Evolutionary conservation across 1,284 basidiomycete genomes (phyloP).

Genomic region (Marasmius tenuissimus): DNA sequence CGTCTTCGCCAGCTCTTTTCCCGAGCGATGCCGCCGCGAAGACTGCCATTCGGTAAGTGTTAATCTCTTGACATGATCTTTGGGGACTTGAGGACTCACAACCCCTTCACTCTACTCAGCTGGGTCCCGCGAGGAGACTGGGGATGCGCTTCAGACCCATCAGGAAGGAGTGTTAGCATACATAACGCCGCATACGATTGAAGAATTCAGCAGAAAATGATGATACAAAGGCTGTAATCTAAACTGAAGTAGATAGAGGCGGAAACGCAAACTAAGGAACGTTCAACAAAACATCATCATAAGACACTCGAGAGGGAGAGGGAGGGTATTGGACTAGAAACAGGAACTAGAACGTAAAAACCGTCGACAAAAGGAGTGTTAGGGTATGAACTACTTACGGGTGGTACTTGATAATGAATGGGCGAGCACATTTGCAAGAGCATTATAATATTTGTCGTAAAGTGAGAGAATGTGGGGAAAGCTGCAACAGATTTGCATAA

Average conservation of each 20-base stretch:
- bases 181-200: conserved; percentile 87
- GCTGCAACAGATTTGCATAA: neutral
- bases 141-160: conserved; percentile 95
- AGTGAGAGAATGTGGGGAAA: neutral
- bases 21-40: conserved; percentile 83
- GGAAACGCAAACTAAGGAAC: neutral
- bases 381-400: neutral
- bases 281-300: neutral
- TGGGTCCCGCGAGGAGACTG: conserved; percentile 96
- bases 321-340: neutral
- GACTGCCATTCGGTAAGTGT: conserved; percentile 84
- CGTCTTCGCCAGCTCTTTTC: conserved; percentile 59
- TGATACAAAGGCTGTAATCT: conserved; percentile 2
- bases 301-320: neutral
- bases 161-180: conserved; percentile 92
- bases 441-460: conserved; percentile 2
- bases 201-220: neutral
- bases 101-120: conserved; percentile 33
- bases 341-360: neutral
- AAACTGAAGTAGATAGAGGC: conserved; percentile 1
- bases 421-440: neutral
- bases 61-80: conserved; percentile 4
- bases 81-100: conserved; percentile 6
- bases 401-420: neutral
- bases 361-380: neutral